phyloP scores from a whole-genome alignment of 371 early-diverging fungal genomes.

The Mucor velutinosus region DNA sequence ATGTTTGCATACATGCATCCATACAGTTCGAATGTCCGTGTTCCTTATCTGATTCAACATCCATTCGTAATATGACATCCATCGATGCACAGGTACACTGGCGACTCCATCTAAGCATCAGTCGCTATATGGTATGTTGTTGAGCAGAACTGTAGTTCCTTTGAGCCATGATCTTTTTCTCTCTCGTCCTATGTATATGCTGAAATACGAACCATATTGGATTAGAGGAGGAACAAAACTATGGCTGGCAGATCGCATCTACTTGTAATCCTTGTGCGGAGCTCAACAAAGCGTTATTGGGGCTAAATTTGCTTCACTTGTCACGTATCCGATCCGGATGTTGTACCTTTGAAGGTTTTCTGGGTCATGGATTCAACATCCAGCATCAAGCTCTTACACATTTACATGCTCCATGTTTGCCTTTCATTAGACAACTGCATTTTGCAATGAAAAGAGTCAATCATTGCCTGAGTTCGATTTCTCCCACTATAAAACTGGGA shows the following conservation, averaged over 20 bases:
- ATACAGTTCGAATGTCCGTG: not conserved
- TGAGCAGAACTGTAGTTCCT: not conserved
- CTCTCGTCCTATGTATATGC: not conserved
- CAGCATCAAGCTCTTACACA: too few relatives aligned
- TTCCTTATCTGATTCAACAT: not conserved
- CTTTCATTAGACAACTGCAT: too few relatives aligned
- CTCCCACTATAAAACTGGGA: too few relatives aligned
- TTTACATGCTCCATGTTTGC: too few relatives aligned
- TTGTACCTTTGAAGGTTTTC: not conserved
- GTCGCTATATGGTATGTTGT: not conserved
- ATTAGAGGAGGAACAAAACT: slow-evolving; percentile 30
- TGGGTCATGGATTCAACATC: not conserved
- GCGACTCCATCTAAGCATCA: not conserved
- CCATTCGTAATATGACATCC: not conserved
- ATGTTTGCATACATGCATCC: not conserved
- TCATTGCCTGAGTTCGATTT: too few relatives aligned
- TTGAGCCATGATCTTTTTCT: not conserved
- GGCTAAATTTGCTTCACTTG: not conserved
- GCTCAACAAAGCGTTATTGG: not conserved
- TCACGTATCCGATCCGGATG: slow-evolving; percentile 11
- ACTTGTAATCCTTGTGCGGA: slow-evolving; percentile 21
- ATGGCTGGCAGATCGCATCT: slow-evolving; percentile 6
- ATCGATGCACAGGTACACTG: not conserved
- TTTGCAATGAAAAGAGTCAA: too few relatives aligned
- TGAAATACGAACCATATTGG: slow-evolving; percentile 31